Evolutionary conservation across 129 eudicot species (phyloP).

Genomic region (Lactuca sativa): DNA sequence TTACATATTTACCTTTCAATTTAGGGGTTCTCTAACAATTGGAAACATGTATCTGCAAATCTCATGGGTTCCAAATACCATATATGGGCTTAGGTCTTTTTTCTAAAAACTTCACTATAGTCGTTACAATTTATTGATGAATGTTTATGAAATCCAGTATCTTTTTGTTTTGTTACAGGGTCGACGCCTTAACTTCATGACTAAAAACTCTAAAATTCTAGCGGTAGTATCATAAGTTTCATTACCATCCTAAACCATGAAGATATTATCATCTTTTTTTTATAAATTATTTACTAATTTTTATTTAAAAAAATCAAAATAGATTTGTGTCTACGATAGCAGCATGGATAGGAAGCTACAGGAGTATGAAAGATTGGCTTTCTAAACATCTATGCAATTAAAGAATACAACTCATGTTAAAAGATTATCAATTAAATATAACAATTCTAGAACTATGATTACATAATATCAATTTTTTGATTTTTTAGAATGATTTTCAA

Average conservation of each 20-base stretch:
- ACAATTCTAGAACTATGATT: no score
- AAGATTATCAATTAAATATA: neutral
- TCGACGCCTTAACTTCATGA: constrained; percentile 36
- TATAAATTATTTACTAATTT: constrained; percentile 3
- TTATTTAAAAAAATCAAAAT: neutral
- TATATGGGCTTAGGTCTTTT: constrained; percentile 44
- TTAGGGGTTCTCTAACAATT: no score
- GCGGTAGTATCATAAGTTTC: constrained; percentile 62
- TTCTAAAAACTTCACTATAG: no score
- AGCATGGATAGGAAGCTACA: constrained; percentile 77
- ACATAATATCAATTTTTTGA: no score
- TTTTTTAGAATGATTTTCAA: no score
- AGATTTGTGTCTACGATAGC: constrained; percentile 72
- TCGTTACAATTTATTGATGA: no score
- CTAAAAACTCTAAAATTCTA: constrained; percentile 57
- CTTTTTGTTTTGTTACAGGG: constrained; percentile 38
- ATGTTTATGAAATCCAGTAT: no score
- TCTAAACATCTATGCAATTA: constrained; percentile 83
- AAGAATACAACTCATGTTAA: constrained; percentile 66
- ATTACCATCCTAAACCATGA: neutral
- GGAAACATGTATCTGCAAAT: constrained; percentile 55
- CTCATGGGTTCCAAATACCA: constrained; percentile 84
- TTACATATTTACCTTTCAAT: no score
- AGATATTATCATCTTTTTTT: neutral
- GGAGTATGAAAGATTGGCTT: constrained; percentile 85